Percentiles rank a stretch among this genome's conserved stretches.
These are phyloP conservation scores for Xanthoceras sorbifolium DNA, from an alignment of 345 rosid genomes.

Conservation along the genomic window DNA sequence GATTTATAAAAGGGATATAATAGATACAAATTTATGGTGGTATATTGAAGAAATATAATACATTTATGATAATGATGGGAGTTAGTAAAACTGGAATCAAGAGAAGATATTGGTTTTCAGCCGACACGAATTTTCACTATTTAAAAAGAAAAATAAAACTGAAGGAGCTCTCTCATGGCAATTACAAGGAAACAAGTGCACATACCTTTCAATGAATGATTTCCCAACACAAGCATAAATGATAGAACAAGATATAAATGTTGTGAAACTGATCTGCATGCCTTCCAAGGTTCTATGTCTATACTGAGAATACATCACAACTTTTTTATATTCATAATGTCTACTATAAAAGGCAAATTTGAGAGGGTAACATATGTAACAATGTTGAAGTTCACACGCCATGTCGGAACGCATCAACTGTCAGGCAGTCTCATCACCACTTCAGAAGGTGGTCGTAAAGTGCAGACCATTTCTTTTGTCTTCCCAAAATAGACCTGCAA, in stretches of 20 bases:
- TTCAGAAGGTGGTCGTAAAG: conserved; percentile 83
- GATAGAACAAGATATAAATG: too few relatives aligned
- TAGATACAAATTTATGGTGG: too few relatives aligned
- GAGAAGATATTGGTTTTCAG: background rate
- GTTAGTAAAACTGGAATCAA: too few relatives aligned
- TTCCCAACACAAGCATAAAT: background rate
- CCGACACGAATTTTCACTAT: background rate
- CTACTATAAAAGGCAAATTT: background rate
- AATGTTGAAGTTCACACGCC: too few relatives aligned
- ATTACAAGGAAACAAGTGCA: too few relatives aligned
- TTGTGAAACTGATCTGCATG: background rate
- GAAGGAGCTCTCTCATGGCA: background rate
- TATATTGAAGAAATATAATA: too few relatives aligned
- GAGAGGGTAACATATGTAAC: background rate
- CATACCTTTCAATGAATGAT: background rate
- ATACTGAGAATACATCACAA: background rate
- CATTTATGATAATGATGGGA: too few relatives aligned
- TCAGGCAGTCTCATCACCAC: conserved; percentile 71
- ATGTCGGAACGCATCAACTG: conserved; percentile 21
- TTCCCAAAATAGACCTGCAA: conserved; percentile 97
- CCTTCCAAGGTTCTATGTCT: background rate
- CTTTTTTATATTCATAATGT: background rate
- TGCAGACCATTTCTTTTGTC: conserved; percentile 97
- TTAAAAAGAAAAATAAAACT: too few relatives aligned
- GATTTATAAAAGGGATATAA: too few relatives aligned